Evolutionary conservation across 2,329 filamentous ascomycete genomes (phyloP), one percentile per base, ranked within the genome.

Genomic region (Cordyceps cateniannulata): DNA sequence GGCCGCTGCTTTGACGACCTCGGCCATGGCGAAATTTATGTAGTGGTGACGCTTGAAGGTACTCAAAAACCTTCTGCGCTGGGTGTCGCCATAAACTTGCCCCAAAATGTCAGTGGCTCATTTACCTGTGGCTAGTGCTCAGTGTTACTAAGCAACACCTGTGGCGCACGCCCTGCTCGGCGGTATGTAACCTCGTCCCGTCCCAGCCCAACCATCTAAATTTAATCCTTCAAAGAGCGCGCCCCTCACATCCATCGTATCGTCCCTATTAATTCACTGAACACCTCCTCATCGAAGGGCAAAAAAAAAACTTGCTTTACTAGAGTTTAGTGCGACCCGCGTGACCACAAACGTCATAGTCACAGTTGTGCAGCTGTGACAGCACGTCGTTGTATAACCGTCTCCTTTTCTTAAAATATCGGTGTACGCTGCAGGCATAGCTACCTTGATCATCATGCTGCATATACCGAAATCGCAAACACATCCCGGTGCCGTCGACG

Each of bases 1-100:
- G 25, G 51, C 72, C 42, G 70, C 70, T 52, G 67, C 70, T 65
- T 72, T 75, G 42, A 70, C 73, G 72, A 70, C 70, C 63, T 74
- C 70, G 44, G 76, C 72, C 76, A 78, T 78, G 62, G 65, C 64
- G 65, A 58, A 64, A 64, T 65, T 61, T 64, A 60, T 22, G 47
- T 20, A 45, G 20, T 50, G 18, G 32, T 58, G 47, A 55, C 27
- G 50, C 25, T n/a, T 10, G 10, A 32, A 40, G 45, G 12, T 51
- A 18, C 25, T 16, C 29, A 29, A 3, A 29, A 3, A 2, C 8
- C 10, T 35, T 9, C 32, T 35, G 32, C 5, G 32, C 32, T 9
- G 32, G 18, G 29, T 22, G 49, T 59, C 49, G 48, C 53, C 49
- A 54, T 25, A 35, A 54, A 53, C 35, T 61, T 61, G 51, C 50